Evolutionary conservation across 1,284 basidiomycete genomes (phyloP), one percentile per base, ranked within the genome.

Genomic region (Marasmius tenuissimus): DNA sequence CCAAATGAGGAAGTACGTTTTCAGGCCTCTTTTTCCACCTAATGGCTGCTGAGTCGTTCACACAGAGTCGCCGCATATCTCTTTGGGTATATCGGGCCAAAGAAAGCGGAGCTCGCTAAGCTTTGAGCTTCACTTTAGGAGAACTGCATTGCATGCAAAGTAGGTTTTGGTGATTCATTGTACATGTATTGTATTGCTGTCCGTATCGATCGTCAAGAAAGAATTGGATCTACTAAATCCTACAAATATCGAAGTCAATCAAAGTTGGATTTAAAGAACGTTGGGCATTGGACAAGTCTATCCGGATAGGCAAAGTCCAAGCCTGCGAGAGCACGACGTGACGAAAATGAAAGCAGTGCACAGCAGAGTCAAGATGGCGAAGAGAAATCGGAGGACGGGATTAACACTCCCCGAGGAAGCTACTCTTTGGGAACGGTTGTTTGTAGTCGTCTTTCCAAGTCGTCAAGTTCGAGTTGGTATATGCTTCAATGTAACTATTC

Each of bases 401-500:
- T 74, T 68, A 85, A 71, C 88, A 90, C 67, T 84, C 74, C 6
- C 74, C 80, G 20, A 86, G 62, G 67, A 85, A 81, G 3, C 67
- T 76, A 72, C 78, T 89, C 72, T 84, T 88, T 0, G 89, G 89
- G 67, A 85, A 80, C 1, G 82, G 70, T 71, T 91, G 87, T 40
- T 79, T 74, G 65, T 74, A 90, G 70, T 88, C 84, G 63, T 81
- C 78, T 47, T 61, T 78, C 83, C 86, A 87, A 8, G 85, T 85
- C 49, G 84, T 85, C 20, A 86, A 65, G 68, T 86, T 87, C 8
- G 83, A 76, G 63, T 86, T 83, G 58, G 71, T 79, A 66, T 85
- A 85, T 9, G 84, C 84, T 51, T 78, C 78, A 22, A 79, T 71
- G 63, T 84, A 83, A 63, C 84, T 84, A 27, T 27, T 64, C 34